A percentile compares a stretch with the other conserved stretches of the same genome.
phyloP scores from a whole-genome alignment of 2,329 filamentous ascomycete species.

The Chaetomiaceae sp. region DNA sequence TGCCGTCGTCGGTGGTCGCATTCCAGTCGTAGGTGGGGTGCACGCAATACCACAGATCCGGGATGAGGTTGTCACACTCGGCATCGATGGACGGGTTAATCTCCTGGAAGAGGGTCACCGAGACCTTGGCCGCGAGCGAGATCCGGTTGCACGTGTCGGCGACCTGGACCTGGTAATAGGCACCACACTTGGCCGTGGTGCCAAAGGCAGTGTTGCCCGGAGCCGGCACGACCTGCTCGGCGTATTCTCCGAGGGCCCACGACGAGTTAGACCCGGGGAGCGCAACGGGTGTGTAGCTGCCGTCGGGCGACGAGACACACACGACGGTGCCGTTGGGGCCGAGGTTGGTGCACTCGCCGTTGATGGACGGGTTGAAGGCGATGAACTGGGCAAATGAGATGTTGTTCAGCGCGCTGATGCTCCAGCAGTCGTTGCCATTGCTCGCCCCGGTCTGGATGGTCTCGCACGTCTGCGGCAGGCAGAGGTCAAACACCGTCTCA shows the following conservation, averaged over 20 bases:
- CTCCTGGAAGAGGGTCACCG: conserved; percentile 1
- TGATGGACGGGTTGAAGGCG: conserved; percentile 1
- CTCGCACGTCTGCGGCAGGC: background rate
- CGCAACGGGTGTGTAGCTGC: background rate
- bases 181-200: background rate
- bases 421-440: conserved; percentile 2
- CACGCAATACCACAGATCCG: conserved; percentile 3
- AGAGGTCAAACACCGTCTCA: background rate
- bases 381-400: conserved; percentile 3
- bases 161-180: conserved; percentile 4
- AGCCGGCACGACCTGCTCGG: background rate
- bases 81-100: conserved; percentile 2
- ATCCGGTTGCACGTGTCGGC: conserved; percentile 4
- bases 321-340: conserved; percentile 2
- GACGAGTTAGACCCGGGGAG: conserved; percentile 5
- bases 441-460: background rate
- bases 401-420: conserved; percentile 1
- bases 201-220: conserved; percentile 2
- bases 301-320: conserved; percentile 3
- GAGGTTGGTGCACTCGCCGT: conserved; percentile 3
- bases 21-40: conserved; percentile 7
- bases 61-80: background rate
- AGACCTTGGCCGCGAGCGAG: conserved; percentile 4
- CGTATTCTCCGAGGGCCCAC: conserved; percentile 1
- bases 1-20: background rate